A percentile compares a stretch with the other conserved stretches of the same genome.
Evolutionary conservation across 768 basidiomycete species (phyloP).

Genomic region (Russula foetens): DNA sequence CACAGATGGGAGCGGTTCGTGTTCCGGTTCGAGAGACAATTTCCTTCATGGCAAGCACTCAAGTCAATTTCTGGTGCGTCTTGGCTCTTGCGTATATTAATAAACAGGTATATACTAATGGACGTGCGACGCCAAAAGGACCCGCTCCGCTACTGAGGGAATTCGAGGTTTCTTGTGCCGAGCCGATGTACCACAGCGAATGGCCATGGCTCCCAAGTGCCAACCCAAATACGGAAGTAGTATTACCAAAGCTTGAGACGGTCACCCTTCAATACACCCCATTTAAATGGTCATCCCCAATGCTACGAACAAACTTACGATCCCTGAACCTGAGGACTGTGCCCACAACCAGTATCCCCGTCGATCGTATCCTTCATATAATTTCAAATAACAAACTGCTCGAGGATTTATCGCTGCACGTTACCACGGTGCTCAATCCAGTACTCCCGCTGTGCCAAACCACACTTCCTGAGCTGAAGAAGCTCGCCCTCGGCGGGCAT

Average conservation of each 20-base stretch:
- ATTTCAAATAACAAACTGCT: constrained; percentile 50
- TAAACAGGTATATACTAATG: not conserved
- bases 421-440: constrained; percentile 50
- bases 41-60: constrained; percentile 63
- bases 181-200: constrained; percentile 46
- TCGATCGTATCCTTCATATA: constrained; percentile 65
- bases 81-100: not conserved
- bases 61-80: constrained; percentile 61
- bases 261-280: constrained; percentile 65
- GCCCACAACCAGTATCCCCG: constrained; percentile 50
- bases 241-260: constrained; percentile 42
- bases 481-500: constrained; percentile 57
- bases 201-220: constrained; percentile 71
- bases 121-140: constrained; percentile 33
- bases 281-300: constrained; percentile 71
- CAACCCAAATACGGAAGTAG: constrained; percentile 26
- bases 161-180: constrained; percentile 70
- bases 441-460: constrained; percentile 53
- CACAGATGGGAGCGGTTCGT: constrained; percentile 76
- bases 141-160: constrained; percentile 66
- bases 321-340: constrained; percentile 58
- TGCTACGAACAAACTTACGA: constrained; percentile 51
- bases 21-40: constrained; percentile 71
- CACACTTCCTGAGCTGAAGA: constrained; percentile 45
- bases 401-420: constrained; percentile 49